Evolutionary conservation across 2,329 filamentous ascomycete genomes (phyloP), one percentile per base, ranked within the genome.

Genomic region (Penicillium olsonii): DNA sequence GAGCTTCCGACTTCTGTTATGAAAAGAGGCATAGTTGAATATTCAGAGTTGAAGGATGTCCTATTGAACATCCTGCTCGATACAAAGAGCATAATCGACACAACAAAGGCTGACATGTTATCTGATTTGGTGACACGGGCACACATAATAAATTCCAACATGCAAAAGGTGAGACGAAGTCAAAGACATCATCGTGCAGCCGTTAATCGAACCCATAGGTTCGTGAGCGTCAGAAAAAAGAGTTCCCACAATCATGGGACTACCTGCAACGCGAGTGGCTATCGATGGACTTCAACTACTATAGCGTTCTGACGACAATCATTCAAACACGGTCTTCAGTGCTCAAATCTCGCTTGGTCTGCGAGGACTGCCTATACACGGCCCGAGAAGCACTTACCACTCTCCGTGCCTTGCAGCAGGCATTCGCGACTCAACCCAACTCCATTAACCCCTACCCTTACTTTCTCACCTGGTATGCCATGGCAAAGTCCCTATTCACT

Each of bases 221-320:
- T 27, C 57, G 54, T 14, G 51, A 33, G 4, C 50, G 43, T 15
- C 55, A 60, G 35, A 50, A 61, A 44, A 14, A 50, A 20, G 35
- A 54, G n/a, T 54, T 46, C 12, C 33, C 55, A 17, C 37, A 41
- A 15, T 50, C 50, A 8, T 61, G 53, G 57, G 22, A n/a, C 10
- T 33, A 47, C 4, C 33, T 61, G 12, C 48, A 47, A 5, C 45
- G 52, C 8, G 50, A 57, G 18, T 61, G 59, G 59, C 47, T 59
- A 15, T 57, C 59, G 10, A 50, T 59, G 43, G 57, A 61, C 20
- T 61, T 60, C 35, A 61, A 60, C 39, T 60, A 61, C 43, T 61
- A 60, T 29, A 60, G 57, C 2, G 17, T 56, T 19, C 37, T 57
- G 6, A 59, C 59, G 6, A 60, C 59, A n/a, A 55, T 61, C 12